Conservation (phyloP, 306 rosid species). For the Begonia fuchsioides region DNA sequence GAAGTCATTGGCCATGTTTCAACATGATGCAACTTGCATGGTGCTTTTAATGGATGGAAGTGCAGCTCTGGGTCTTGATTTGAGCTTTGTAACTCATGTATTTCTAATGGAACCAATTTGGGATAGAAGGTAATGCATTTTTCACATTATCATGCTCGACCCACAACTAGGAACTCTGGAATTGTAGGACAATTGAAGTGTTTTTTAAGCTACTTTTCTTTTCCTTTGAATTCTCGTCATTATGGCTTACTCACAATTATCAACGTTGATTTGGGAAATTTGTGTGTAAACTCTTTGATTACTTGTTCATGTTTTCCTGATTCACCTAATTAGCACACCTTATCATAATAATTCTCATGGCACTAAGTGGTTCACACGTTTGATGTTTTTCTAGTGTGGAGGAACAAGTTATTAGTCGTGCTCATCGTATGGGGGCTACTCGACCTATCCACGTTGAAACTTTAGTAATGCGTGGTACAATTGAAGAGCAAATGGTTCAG, state of each 20-base stretch:
- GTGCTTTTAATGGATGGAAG: conserved; percentile 98
- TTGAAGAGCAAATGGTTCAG: conserved; percentile 89
- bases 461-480: conserved; percentile 80
- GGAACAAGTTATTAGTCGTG: conserved; percentile 98
- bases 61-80: conserved; percentile 95
- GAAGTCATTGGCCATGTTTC: conserved; percentile 71
- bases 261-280: too few relatives aligned
- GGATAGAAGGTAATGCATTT: conserved; percentile 69
- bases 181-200: too few relatives aligned
- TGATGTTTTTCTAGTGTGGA: conserved; percentile 52
- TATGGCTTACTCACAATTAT: too few relatives aligned
- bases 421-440: conserved; percentile 99
- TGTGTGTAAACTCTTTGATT: too few relatives aligned
- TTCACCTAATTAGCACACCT: too few relatives aligned
- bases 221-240: too few relatives aligned
- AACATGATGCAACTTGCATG: conserved; percentile 67
- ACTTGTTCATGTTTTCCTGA: too few relatives aligned
- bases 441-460: conserved; percentile 92
- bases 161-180: too few relatives aligned
- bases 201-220: too few relatives aligned
- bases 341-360: neutral
- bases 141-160: neutral
- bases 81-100: conserved; percentile 84
- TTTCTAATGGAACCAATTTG: conserved; percentile 97
- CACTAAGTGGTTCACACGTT: conserved; percentile 6